phyloP scores from a whole-genome alignment of 2,329 filamentous ascomycete genomes.

The Sporothrix luriei region DNA sequence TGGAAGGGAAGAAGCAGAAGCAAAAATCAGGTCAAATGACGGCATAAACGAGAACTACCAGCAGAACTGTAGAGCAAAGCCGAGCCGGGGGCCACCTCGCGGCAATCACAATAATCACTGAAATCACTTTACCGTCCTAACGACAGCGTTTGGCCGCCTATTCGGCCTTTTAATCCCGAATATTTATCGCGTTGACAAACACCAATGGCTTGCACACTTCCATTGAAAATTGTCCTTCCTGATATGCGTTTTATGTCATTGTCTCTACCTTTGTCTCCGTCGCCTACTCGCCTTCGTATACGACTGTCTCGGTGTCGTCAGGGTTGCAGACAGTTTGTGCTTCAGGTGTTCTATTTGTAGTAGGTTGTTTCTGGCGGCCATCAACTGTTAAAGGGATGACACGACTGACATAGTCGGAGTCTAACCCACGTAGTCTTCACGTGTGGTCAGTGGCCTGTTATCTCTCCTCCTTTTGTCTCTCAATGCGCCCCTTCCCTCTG shows the following conservation, averaged over 20 bases:
- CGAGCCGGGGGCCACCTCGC: too few relatives aligned
- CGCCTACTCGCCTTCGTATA: constrained; percentile 31
- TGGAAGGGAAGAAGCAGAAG: neutral
- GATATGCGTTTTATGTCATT: constrained; percentile 32
- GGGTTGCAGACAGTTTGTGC: constrained; percentile 38
- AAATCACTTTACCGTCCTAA: too few relatives aligned
- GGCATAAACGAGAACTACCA: neutral
- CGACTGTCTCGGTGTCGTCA: constrained; percentile 34
- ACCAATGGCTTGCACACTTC: too few relatives aligned
- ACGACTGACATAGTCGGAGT: constrained; percentile 36
- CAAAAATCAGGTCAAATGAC: neutral
- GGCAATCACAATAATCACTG: too few relatives aligned
- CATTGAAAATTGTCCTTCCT: too few relatives aligned
- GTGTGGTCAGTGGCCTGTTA: constrained; percentile 6
- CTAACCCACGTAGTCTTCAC: constrained; percentile 33
- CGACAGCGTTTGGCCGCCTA: too few relatives aligned
- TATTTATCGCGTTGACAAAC: too few relatives aligned
- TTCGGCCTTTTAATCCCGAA: neutral
- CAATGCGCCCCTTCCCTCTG: neutral
- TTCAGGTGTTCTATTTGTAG: constrained; percentile 34
- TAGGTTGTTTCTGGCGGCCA: neutral
- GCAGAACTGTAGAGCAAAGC: too few relatives aligned
- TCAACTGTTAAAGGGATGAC: neutral
- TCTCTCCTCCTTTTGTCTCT: neutral
- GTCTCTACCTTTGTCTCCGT: constrained; percentile 35